These are phyloP conservation scores for Diaporthe capsici DNA, from an alignment of 2,329 filamentous ascomycete genomes.

Conservation along the genomic window DNA sequence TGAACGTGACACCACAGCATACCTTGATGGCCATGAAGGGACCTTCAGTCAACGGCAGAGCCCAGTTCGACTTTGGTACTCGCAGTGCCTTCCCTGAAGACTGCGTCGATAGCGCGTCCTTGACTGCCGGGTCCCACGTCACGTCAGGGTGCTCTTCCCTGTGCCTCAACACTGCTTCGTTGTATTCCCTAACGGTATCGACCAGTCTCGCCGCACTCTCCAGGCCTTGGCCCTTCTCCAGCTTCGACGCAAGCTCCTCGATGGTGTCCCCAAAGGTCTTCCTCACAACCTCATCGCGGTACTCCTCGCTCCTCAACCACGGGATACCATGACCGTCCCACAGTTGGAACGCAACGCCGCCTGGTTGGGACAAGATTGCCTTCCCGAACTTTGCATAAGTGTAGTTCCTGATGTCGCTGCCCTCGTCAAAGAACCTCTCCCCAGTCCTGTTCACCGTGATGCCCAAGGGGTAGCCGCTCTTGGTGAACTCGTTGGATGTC, in stretches of 20 bases:
- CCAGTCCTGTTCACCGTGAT: slow-evolving; percentile 74
- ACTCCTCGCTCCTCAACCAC: slow-evolving; percentile 74
- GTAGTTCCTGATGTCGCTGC: slow-evolving; percentile 74
- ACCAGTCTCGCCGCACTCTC: slow-evolving; percentile 61
- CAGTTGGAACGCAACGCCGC: slow-evolving; percentile 72
- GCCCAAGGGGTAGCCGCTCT: slow-evolving; percentile 77
- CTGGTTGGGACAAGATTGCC: slow-evolving; percentile 72
- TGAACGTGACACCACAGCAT: slow-evolving; percentile 77
- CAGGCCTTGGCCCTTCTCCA: slow-evolving; percentile 61
- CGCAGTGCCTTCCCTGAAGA: slow-evolving; percentile 58
- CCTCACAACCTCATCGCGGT: slow-evolving; percentile 69
- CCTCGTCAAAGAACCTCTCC: slow-evolving; percentile 76
- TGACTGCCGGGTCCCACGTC: slow-evolving; percentile 71
- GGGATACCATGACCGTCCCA: slow-evolving; percentile 68
- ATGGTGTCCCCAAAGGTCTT: slow-evolving; percentile 65
- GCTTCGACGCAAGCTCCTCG: slow-evolving; percentile 68
- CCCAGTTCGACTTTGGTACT: slow-evolving; percentile 77
- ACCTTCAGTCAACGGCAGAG: slow-evolving; percentile 66
- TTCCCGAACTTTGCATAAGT: slow-evolving; percentile 77
- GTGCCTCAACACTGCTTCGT: slow-evolving; percentile 66
- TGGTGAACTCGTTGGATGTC: slow-evolving; percentile 77
- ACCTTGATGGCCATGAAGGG: slow-evolving; percentile 77
- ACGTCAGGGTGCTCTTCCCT: slow-evolving; percentile 58
- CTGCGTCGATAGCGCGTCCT: slow-evolving; percentile 74
- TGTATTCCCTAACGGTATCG: slow-evolving; percentile 68